Conservation (phyloP, 1,284 basidiomycete species). For the Lentinula novae-zelandiae region DNA sequence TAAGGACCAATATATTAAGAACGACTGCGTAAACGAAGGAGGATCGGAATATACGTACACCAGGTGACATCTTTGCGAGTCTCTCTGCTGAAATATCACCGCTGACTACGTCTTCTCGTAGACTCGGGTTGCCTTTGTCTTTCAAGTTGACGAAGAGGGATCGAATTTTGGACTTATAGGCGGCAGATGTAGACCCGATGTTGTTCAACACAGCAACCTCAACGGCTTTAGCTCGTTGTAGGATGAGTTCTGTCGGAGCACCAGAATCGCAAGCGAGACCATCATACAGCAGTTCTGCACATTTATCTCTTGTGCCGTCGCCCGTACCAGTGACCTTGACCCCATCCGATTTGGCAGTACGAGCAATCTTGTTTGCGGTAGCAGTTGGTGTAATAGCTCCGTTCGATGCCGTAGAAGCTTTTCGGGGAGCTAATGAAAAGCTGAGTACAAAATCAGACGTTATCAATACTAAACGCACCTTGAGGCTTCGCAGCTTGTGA, state of each 20-base stretch:
- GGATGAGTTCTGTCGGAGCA: constrained; percentile 65
- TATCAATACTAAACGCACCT: constrained; percentile 25
- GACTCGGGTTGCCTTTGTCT: constrained; percentile 89
- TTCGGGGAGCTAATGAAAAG: constrained; percentile 8
- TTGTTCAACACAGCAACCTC: constrained; percentile 55
- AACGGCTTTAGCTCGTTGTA: constrained; percentile 53
- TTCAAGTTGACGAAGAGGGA: constrained; percentile 91
- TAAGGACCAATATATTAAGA: constrained; percentile 25
- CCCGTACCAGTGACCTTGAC: constrained; percentile 55
- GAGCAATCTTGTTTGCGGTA: constrained; percentile 34
- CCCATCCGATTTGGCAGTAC: constrained; percentile 70
- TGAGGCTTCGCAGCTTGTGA: constrained; percentile 28
- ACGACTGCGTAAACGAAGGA: background rate
- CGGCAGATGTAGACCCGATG: constrained; percentile 38
- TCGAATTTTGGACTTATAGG: constrained; percentile 84
- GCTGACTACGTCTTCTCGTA: constrained; percentile 82
- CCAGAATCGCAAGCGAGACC: constrained; percentile 82
- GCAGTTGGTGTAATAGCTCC: constrained; percentile 38
- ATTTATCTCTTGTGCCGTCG: constrained; percentile 83
- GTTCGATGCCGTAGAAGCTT: constrained; percentile 39
- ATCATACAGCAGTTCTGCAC: constrained; percentile 89
- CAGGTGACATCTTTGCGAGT: constrained; percentile 55
- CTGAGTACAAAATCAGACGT: background rate
- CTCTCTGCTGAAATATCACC: constrained; percentile 72
- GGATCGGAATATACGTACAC: constrained; percentile 40